Percentiles rank a stretch among this genome's conserved stretches.
Conservation (phyloP, 164 flowering plant genomes). For the Akebia trifoliata region DNA sequence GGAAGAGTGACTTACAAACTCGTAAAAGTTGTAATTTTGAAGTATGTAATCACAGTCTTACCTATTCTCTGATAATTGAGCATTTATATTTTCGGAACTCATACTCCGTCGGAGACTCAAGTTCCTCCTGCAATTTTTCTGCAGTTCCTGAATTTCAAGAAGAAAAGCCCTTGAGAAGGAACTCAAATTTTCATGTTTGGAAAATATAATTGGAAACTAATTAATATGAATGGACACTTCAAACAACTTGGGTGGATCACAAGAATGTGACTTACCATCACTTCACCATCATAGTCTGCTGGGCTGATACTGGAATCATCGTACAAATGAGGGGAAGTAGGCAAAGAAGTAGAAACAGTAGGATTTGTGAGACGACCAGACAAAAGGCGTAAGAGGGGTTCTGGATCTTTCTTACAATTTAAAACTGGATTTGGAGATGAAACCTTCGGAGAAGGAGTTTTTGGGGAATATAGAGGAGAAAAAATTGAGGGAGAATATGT, state of each 20-base stretch:
- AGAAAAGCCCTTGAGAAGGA: slow-evolving; percentile 10
- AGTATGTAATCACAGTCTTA: slow-evolving; percentile 10
- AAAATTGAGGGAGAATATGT: slow-evolving; percentile 28
- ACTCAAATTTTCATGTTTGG: not conserved
- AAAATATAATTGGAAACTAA: not conserved
- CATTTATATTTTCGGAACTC: slow-evolving; percentile 27
- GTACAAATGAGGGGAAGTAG: slow-evolving; percentile 32
- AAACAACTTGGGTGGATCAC: not conserved
- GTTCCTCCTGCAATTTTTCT: slow-evolving; percentile 24
- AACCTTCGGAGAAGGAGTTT: slow-evolving; percentile 28
- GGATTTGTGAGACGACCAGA: slow-evolving; percentile 33
- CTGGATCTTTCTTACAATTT: slow-evolving; percentile 24
- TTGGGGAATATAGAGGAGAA: slow-evolving; percentile 47
- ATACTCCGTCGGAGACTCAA: slow-evolving; percentile 10
- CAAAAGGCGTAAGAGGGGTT: slow-evolving; percentile 39
- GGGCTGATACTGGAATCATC: slow-evolving; percentile 32
- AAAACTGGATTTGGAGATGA: slow-evolving; percentile 33
- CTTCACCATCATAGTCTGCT: slow-evolving; percentile 46
- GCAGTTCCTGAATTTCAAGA: slow-evolving; percentile 27
- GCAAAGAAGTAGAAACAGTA: slow-evolving; percentile 27
- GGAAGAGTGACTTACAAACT: not conserved
- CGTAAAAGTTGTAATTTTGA: not conserved
- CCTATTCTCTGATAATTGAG: slow-evolving; percentile 30
- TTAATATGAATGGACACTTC: slow-evolving; percentile 2
- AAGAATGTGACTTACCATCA: slow-evolving; percentile 24